Percentiles rank a stretch among this genome's conserved stretches.
phyloP scores from a whole-genome alignment of 2,329 filamentous ascomycete species.

The Cadophora sp. region DNA sequence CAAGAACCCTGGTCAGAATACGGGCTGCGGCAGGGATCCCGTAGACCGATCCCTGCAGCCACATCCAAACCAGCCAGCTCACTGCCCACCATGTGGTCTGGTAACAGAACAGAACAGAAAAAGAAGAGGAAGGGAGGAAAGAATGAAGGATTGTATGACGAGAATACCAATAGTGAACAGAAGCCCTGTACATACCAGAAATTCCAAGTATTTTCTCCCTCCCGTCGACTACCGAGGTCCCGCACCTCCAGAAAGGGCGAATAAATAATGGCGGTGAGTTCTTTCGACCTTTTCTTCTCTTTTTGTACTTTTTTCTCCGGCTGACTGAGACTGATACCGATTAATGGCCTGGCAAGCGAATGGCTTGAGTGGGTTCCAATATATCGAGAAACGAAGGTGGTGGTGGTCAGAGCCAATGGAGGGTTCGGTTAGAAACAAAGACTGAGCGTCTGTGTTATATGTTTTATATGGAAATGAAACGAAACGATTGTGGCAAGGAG shows the following conservation, averaged over 20 bases:
- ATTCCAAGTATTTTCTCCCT: background rate
- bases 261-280: background rate
- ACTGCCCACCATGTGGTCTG: slow-evolving; percentile 6
- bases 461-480: slow-evolving; percentile 6
- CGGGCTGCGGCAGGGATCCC: background rate
- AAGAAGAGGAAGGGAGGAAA: background rate
- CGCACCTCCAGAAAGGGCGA: background rate
- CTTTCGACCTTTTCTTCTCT: background rate
- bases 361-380: background rate
- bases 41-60: background rate
- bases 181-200: slow-evolving; percentile 1
- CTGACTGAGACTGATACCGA: background rate
- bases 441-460: background rate
- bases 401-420: slow-evolving; percentile 4
- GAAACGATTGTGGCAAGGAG: background rate
- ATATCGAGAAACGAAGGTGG: background rate
- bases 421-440: background rate
- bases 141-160: background rate
- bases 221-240: background rate
- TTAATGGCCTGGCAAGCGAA: background rate
- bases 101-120: background rate
- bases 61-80: background rate
- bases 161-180: slow-evolving; percentile 1
- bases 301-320: background rate
- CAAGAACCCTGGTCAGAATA: background rate